Conservation (phyloP, 2,329 filamentous ascomycete genomes). For the Arthrinium puccinioides region DNA sequence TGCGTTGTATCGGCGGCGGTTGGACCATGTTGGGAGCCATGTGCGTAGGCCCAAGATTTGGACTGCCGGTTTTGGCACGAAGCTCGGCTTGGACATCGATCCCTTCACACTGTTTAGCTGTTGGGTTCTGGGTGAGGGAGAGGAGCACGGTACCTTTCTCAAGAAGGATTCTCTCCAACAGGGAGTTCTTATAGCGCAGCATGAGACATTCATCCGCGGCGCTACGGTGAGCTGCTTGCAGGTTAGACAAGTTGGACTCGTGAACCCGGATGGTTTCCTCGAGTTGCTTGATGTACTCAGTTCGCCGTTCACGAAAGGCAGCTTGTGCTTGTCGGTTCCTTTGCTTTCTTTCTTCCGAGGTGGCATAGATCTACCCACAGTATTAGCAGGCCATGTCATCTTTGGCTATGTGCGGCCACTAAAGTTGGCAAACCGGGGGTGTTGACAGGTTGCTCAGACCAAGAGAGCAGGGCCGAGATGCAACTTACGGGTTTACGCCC, state of each 20-base stretch:
- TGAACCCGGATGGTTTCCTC: conserved; percentile 96
- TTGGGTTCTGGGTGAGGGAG: neutral
- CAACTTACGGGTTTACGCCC: conserved; percentile 87
- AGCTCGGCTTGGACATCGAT: conserved; percentile 97
- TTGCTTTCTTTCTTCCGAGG: conserved; percentile 96
- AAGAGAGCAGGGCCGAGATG: too few species aligned
- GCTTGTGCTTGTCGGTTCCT: conserved; percentile 95
- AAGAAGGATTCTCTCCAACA: conserved; percentile 88
- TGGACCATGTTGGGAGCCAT: conserved; percentile 63
- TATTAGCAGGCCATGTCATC: too few species aligned
- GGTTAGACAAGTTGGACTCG: conserved; percentile 84
- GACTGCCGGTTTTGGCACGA: conserved; percentile 84
- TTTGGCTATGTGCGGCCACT: too few species aligned
- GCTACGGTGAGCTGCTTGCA: conserved; percentile 89
- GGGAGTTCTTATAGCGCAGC: conserved; percentile 96
- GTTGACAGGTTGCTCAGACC: too few species aligned
- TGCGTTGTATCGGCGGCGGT: conserved; percentile 70
- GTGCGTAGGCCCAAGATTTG: conserved; percentile 64
- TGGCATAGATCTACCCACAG: conserved; percentile 78
- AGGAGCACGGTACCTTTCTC: conserved; percentile 96
- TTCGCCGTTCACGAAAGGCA: conserved; percentile 91
- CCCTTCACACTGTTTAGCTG: conserved; percentile 44
- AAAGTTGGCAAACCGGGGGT: too few species aligned
- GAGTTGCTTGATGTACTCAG: conserved; percentile 98
- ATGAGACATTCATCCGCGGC: conserved; percentile 96